A percentile compares a stretch with the other conserved stretches of the same genome.
Evolutionary conservation across 2,329 filamentous ascomycete species (phyloP).

Genomic region (Sclerotinia spermophila): DNA sequence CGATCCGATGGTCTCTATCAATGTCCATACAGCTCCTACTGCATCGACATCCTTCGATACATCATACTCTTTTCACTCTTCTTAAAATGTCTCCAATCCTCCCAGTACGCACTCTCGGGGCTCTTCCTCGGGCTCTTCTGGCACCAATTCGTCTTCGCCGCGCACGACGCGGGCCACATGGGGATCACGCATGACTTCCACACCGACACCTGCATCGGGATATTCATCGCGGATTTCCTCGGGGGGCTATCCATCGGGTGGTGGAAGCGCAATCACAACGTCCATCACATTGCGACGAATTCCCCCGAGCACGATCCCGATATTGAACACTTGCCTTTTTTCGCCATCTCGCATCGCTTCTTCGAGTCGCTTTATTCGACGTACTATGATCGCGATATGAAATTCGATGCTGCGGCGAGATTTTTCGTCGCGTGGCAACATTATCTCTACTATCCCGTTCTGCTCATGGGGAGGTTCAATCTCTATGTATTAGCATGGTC

Average conservation of each 20-base stretch:
- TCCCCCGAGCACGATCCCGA: conserved; percentile 93
- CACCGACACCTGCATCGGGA: conserved; percentile 78
- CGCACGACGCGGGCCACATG: conserved; percentile 95
- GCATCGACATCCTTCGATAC: conserved; percentile 71
- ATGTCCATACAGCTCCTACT: conserved; percentile 80
- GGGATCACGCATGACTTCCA: conserved; percentile 91
- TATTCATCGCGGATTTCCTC: conserved; percentile 83
- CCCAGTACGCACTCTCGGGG: conserved; percentile 67
- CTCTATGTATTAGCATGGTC: conserved; percentile 79
- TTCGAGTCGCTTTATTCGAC: conserved; percentile 71
- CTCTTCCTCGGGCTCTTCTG: conserved; percentile 78
- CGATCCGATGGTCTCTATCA: conserved; percentile 72
- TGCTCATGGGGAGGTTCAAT: conserved; percentile 81
- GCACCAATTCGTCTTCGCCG: conserved; percentile 92
- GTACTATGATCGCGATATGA: conserved; percentile 78
- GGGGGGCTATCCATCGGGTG: conserved; percentile 88
- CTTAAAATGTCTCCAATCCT: conserved; percentile 55
- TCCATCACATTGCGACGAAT: conserved; percentile 95
- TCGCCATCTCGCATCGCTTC: conserved; percentile 83
- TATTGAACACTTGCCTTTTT: conserved; percentile 86
- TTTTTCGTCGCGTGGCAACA: conserved; percentile 69
- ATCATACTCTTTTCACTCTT: conserved; percentile 59
- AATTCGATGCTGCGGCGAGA: conserved; percentile 69
- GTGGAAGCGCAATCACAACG: conserved; percentile 97
- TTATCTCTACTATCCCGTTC: conserved; percentile 78